Conservation (phyloP, 2,329 filamentous ascomycete species). For the Cordyceps fumosorosea region DNA sequence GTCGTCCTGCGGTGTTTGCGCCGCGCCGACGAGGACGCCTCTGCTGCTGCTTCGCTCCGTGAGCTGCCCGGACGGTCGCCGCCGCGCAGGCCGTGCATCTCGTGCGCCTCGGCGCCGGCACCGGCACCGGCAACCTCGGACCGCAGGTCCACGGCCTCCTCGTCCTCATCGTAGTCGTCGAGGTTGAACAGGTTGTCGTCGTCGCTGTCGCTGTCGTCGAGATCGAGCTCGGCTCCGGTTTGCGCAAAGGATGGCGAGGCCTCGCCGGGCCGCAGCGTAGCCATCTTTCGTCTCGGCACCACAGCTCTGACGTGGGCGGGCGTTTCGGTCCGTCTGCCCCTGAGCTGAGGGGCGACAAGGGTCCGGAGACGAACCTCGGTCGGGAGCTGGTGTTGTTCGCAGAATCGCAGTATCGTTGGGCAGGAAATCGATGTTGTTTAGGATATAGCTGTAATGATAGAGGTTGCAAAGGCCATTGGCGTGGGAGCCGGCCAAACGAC, state of each 20-base stretch:
- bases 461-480: neutral
- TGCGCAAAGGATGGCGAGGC: conserved; percentile 33
- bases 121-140: conserved; percentile 21
- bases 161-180: conserved; percentile 16
- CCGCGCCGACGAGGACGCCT: conserved; percentile 11
- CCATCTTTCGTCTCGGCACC: conserved; percentile 4
- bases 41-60: neutral
- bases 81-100: conserved; percentile 21
- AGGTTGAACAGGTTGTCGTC: conserved; percentile 20
- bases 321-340: neutral
- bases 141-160: conserved; percentile 20
- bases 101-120: conserved; percentile 24
- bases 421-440: neutral
- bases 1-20: conserved; percentile 4
- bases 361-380: neutral
- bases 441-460: neutral
- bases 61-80: conserved; percentile 12
- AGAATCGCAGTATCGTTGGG: neutral
- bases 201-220: conserved; percentile 30
- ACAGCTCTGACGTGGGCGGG: neutral
- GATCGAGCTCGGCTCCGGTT: conserved; percentile 30
- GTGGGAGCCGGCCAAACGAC: neutral
- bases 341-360: neutral
- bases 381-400: neutral
- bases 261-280: conserved; percentile 19